Evolutionary conservation across 306 rosid genomes (phyloP), one percentile per base, ranked within the genome.

Genomic region (Lathyrus oleraceus): DNA sequence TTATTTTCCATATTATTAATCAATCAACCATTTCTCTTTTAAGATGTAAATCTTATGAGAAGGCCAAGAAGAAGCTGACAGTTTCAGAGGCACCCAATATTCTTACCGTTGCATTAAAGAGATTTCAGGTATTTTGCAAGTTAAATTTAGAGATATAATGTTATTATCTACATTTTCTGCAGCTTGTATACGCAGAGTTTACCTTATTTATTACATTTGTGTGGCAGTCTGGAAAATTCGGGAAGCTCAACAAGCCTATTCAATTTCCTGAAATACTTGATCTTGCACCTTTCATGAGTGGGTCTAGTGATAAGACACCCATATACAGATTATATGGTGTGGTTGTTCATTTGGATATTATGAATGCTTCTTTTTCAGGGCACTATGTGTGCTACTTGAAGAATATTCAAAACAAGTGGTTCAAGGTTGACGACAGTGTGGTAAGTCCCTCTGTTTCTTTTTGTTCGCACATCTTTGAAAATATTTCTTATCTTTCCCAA

Each of bases 301-400:
- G 99, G 21, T 91, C 97, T 49, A 89, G 96, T 79, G 99, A 95
- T 77, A 89, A 83, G 63, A 86, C 91, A 7, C 97, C 97, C 2
- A 74, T 90, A 67, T 94, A 90, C 85, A 81, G 85, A 74, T 91
- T 95, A 47, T 91, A 86, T 53, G 97, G 96, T 64, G 96, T 91
- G 73, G 88, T 95, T 62, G 97, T 95, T 74, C 99, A 95, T 84
- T 71, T 95, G 83, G 99, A 95, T 65, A 72, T 85, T 65, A 87
- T 95, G 99, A 95, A 95, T 82, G 89, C 97, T 3, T 77, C 97
- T 27, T 95, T 89, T 86, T 91, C 99, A 23, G 99, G 99, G 72
- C 99, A 95, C 80, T 95, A 95, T 9, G 97, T 95, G 58, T 86
- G 92, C 88, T 95, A 91, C 73, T 92, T 91, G 70, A 95, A 87